A percentile compares a stretch with the other conserved stretches of the same genome.
Evolutionary conservation across 2,329 filamentous ascomycete genomes (phyloP).

Genomic region (Trichoderma citrinoviride): DNA sequence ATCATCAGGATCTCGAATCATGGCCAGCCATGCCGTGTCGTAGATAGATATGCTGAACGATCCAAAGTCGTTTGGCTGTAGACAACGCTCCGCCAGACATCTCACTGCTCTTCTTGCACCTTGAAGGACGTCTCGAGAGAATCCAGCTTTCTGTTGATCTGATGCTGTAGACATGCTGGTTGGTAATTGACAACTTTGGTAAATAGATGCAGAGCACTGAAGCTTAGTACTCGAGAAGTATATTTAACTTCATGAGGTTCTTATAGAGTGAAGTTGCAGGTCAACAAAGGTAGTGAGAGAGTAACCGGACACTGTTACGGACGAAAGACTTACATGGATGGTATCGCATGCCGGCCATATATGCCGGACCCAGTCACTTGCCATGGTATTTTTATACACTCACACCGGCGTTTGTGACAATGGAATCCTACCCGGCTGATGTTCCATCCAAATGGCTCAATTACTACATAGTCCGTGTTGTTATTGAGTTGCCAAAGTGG

Average conservation of each 20-base stretch:
- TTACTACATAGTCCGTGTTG: background rate
- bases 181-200: too few relatives aligned
- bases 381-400: background rate
- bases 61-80: background rate
- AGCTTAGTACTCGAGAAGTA: too few relatives aligned
- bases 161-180: background rate
- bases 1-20: constrained; percentile 16
- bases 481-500: background rate
- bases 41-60: constrained; percentile 11
- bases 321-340: background rate
- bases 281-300: background rate
- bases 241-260: background rate
- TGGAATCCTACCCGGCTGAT: background rate
- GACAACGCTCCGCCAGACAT: background rate
- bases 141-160: background rate
- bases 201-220: too few relatives aligned
- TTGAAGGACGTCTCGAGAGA: background rate
- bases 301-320: background rate
- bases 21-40: constrained; percentile 25
- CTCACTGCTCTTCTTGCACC: background rate
- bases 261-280: background rate
- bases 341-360: background rate
- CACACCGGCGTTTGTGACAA: background rate
- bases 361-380: background rate
- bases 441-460: background rate